phyloP scores from a whole-genome alignment of 1,284 basidiomycete species.

The Boletus subluridellus region DNA sequence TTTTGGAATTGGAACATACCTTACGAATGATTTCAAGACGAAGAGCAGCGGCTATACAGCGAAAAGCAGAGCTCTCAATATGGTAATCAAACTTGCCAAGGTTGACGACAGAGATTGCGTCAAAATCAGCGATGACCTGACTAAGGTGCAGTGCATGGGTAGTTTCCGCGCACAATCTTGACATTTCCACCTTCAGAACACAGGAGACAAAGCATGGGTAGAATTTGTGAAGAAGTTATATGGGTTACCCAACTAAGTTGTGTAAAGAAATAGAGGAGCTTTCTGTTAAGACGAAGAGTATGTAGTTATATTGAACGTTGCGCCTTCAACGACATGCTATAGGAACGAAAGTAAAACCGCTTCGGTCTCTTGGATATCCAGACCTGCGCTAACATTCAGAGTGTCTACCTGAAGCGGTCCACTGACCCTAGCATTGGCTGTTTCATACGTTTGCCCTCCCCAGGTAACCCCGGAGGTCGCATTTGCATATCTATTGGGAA shows the following conservation, averaged over 20 bases:
- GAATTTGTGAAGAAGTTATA: conserved; percentile 28
- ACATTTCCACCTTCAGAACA: conserved; percentile 32
- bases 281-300: not conserved
- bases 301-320: not conserved
- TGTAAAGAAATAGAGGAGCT: not conserved
- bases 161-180: not conserved
- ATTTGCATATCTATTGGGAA: conserved; percentile 47
- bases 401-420: conserved; percentile 40
- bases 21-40: conserved; percentile 84
- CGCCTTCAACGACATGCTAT: not conserved
- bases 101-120: conserved; percentile 76
- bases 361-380: conserved; percentile 57
- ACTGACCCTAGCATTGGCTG: conserved; percentile 43
- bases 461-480: conserved; percentile 54
- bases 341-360: conserved; percentile 44
- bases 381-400: conserved; percentile 39
- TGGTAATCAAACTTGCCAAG: conserved; percentile 85
- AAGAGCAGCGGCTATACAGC: conserved; percentile 51
- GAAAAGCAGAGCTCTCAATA: conserved; percentile 82
- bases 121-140: conserved; percentile 89
- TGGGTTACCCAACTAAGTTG: conserved; percentile 18
- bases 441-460: conserved; percentile 67
- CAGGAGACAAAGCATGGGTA: conserved; percentile 31
- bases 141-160: conserved; percentile 56
- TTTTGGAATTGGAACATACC: conserved; percentile 88